Evolutionary conservation across 805 yeast genomes (phyloP).

Genomic region (Teunomyces atbi): DNA sequence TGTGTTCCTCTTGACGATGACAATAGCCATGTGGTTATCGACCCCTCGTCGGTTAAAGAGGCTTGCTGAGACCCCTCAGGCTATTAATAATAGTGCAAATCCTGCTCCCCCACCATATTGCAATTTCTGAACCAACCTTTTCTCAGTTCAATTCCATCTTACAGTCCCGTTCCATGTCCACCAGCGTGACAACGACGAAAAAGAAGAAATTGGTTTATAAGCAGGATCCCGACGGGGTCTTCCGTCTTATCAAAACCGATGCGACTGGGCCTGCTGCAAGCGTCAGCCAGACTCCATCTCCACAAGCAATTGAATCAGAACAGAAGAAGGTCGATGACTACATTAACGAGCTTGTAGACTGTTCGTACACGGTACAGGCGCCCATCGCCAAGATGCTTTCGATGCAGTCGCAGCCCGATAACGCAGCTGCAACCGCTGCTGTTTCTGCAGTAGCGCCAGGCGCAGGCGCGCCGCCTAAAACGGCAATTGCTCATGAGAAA

Average conservation of each 20-base stretch:
- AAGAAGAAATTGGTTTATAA: slow-evolving; percentile 33
- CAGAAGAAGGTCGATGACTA: slow-evolving; percentile 24
- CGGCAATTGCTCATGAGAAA: neutral
- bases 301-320: neutral
- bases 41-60: neutral
- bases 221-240: slow-evolving; percentile 41
- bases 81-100: too few species aligned
- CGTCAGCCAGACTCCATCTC: neutral
- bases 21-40: neutral
- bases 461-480: neutral
- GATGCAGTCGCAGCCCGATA: slow-evolving; percentile 1
- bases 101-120: too few species aligned
- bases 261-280: slow-evolving; percentile 5
- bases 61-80: neutral
- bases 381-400: slow-evolving; percentile 5
- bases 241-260: slow-evolving; percentile 30
- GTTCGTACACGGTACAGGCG: slow-evolving; percentile 26
- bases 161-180: slow-evolving; percentile 1
- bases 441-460: neutral
- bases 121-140: too few species aligned
- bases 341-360: slow-evolving; percentile 31
- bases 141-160: too few species aligned
- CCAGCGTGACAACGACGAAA: slow-evolving; percentile 6
- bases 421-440: neutral
- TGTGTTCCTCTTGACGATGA: slow-evolving; percentile 2